phyloP scores from a whole-genome alignment of 73 alveolate genomes.

The Chromera velia region DNA sequence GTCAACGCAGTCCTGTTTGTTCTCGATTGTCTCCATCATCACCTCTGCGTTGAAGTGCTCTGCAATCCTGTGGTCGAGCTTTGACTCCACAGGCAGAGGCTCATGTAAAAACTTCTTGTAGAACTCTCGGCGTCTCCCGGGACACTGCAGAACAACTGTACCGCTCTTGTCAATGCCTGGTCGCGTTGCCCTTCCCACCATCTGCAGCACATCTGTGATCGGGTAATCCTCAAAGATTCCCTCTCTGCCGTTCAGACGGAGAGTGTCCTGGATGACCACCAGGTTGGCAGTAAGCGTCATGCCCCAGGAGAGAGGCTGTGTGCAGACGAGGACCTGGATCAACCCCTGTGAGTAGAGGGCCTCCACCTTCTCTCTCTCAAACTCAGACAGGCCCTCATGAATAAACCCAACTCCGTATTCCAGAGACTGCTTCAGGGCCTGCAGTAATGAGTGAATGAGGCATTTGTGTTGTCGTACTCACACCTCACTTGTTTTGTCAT shows the following conservation, averaged over 20 bases:
- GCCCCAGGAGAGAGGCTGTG: conserved; percentile 78
- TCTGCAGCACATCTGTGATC: conserved; percentile 91
- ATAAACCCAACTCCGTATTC: conserved; percentile 47
- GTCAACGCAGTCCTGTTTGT: conserved; percentile 89
- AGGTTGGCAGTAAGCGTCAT: conserved; percentile 67
- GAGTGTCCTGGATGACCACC: conserved; percentile 84
- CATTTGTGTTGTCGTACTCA: too few relatives aligned
- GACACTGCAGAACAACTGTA: conserved; percentile 74
- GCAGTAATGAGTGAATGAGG: too few relatives aligned
- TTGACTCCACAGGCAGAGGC: conserved; percentile 95
- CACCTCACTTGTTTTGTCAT: too few relatives aligned
- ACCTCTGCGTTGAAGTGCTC: conserved; percentile 93
- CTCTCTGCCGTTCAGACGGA: conserved; percentile 80
- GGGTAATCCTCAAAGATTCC: conserved; percentile 88
- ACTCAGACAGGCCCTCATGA: conserved; percentile 50
- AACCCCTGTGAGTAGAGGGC: conserved; percentile 48
- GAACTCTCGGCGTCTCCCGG: conserved; percentile 87
- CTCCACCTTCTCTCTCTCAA: conserved; percentile 50
- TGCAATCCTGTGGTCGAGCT: conserved; percentile 73
- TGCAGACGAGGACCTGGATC: conserved; percentile 55
- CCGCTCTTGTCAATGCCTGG: conserved; percentile 51
- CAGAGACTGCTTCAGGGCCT: conserved; percentile 55
- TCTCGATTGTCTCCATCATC: conserved; percentile 81
- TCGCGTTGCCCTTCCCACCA: conserved; percentile 82
- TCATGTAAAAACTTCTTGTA: conserved; percentile 91